A percentile compares a stretch with the other conserved stretches of the same genome.
phyloP scores from a whole-genome alignment of 2,329 filamentous ascomycete species.

The Aspergillus felis region DNA sequence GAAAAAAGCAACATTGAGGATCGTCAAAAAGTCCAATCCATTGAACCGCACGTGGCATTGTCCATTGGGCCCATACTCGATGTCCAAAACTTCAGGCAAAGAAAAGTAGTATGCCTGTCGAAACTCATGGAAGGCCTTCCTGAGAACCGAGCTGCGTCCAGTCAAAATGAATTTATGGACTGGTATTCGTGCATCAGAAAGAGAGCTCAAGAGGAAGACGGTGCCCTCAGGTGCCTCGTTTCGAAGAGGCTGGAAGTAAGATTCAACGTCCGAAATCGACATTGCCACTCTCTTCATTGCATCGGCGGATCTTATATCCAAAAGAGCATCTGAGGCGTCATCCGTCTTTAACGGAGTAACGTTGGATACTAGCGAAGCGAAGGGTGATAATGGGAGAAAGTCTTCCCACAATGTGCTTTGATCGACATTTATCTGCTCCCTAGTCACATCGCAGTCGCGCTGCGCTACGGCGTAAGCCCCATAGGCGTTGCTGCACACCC shows the following conservation, averaged over 20 bases:
- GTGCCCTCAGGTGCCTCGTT: constrained; percentile 25
- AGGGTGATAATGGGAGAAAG: constrained; percentile 64
- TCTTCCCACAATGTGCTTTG: constrained; percentile 71
- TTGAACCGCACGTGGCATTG: constrained; percentile 62
- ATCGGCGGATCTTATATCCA: constrained; percentile 16
- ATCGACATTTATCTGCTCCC: constrained; percentile 64
- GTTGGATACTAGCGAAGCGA: constrained; percentile 55
- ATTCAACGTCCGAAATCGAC: constrained; percentile 44
- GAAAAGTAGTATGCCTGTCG: constrained; percentile 52
- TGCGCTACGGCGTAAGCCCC: constrained; percentile 86
- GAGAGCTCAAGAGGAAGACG: constrained; percentile 50
- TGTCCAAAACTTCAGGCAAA: constrained; percentile 57
- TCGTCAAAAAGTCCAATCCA: constrained; percentile 69
- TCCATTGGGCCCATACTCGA: constrained; percentile 51
- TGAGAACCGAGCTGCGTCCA: constrained; percentile 67
- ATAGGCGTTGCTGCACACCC: constrained; percentile 81
- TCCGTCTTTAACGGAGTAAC: constrained; percentile 37
- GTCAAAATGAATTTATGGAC: constrained; percentile 77
- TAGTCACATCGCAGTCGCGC: constrained; percentile 77
- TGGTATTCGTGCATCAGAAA: constrained; percentile 69
- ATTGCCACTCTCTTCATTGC: constrained; percentile 41
- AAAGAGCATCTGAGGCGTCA: constrained; percentile 35
- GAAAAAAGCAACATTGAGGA: constrained; percentile 77
- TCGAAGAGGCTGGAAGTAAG: constrained; percentile 28
- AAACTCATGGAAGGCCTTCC: constrained; percentile 58